phyloP scores from a whole-genome alignment of 495 filamentous ascomycete species.

The Penicillium dipodomyicola region DNA sequence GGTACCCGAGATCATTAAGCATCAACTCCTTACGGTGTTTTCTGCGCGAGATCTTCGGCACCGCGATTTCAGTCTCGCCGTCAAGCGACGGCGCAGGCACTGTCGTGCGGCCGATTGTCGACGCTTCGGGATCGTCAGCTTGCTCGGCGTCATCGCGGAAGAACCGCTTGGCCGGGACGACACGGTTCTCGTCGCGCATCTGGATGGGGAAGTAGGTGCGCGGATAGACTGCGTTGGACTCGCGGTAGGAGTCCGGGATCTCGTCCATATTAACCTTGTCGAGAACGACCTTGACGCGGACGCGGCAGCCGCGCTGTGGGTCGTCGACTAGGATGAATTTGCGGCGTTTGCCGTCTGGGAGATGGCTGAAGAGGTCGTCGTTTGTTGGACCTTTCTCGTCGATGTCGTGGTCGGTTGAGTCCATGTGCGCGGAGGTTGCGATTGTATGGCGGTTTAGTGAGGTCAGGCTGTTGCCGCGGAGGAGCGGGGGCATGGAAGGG shows the following conservation, averaged over 20 bases:
- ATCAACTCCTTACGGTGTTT: conserved; percentile 74
- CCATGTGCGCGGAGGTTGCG: conserved; percentile 39
- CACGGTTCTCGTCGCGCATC: conserved; percentile 71
- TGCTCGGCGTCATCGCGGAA: conserved; percentile 57
- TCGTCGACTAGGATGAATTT: conserved; percentile 98
- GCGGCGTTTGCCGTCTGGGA: conserved; percentile 83
- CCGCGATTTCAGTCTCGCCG: conserved; percentile 66
- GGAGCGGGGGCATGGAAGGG: conserved; percentile 67
- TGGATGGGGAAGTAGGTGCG: conserved; percentile 84
- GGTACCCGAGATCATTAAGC: conserved; percentile 88
- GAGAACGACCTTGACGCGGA: conserved; percentile 83
- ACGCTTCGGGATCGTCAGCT: conserved; percentile 54
- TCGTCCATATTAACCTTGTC: conserved; percentile 88
- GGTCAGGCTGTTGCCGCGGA: conserved; percentile 63
- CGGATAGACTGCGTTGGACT: conserved; percentile 82
- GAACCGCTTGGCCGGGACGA: conserved; percentile 61
- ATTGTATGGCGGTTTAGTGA: conserved; percentile 47
- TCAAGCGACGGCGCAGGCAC: conserved; percentile 76
- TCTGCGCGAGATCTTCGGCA: conserved; percentile 66
- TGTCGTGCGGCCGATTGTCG: conserved; percentile 51
- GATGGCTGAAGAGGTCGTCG: conserved; percentile 73
- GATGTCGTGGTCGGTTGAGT: conserved; percentile 34
- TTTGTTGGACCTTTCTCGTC: conserved; percentile 49
- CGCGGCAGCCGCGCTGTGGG: conserved; percentile 67
- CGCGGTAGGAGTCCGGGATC: conserved; percentile 90